Base-by-base conservation (phyloP, 192 early-diverging fungal species). In the Ramicandelaber brevisporus region DNA sequence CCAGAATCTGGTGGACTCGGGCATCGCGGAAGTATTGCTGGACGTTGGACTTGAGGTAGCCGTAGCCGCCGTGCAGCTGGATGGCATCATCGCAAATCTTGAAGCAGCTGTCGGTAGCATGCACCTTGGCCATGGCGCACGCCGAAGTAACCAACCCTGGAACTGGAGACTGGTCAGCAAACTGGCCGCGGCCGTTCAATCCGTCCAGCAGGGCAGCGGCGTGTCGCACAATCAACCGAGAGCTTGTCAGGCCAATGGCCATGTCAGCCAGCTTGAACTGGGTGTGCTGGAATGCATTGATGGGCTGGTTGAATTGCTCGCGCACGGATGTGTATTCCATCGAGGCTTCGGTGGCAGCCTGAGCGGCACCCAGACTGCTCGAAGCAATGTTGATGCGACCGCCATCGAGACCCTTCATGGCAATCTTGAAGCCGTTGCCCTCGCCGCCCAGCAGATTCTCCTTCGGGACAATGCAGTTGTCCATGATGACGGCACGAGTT, bases 331-430 rank as follows among this genome's bases (percentile, higher is more conserved):
- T 48, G 18, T 59, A 26, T 3, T 44, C 43, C 5, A 26, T 8
- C 4, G 31, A 31, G 10, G 53, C 36, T 38, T 56, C 61, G 16
- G 60, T 21, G 17, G 63, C 44, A 0, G 50, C 54, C 21, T 56
- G 56, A 2, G 64, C 64, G n/a, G 56, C 64, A 8, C 64, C 64
- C 21, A 67, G 45, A 40, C 50, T 55, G 40, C 61, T 61, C 3
- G 57, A 61, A 7, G 59, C 55, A 48, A 61, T 65, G 42, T 65
- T 65, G 35, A 58, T 36, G 2, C 58, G 43, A 10, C 64, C 64
- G 3, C 64, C 64, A 30, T 67, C 61, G 15, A 68, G 41, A 3
- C 61, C 65, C 38, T 62, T 58, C 65, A 68, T 68, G 17, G 65
- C 65, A 32, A 64, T 64, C 9, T 36, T 43, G 48, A 68, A 68